Base-by-base conservation (phyloP, 768 basidiomycete genomes). In the Calvatia gigantea region DNA sequence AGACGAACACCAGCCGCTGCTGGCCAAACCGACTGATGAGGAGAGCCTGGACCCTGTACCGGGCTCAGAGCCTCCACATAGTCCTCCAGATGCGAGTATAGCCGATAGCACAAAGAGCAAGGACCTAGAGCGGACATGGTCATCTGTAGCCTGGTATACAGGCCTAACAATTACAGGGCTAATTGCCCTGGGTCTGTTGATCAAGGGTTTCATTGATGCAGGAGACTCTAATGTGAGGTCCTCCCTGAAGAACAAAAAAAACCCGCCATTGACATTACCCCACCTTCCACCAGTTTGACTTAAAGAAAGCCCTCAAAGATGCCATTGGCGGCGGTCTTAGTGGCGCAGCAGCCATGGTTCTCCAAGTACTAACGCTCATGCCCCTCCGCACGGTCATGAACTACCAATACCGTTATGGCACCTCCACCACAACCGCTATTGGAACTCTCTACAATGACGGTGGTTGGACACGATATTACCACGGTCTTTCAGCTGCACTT, bases 341-440 rank as follows among this genome's bases (percentile, higher is more conserved):
- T 61, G 95, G 94, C 44, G 91, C 93, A 14, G 88, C 89, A 59
- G 95, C 95, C 0, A 98, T 98, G 96, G 82, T 98, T 3, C 75
- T 98, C 4, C 96, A 98, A 67, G 96, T 98, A 15, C 68, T 97
- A 48, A 83, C 86, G 1, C 79, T 96, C 56, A 97, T 97, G 88
- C 94, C 93, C 4, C 70, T 96, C n/a, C 83, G 93, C n/a, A 97
- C 95, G 2, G 80, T 94, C 53, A 98, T 98, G 96, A 98, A 98
- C 75, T 97, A 91, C 66, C 93, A 94, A 72, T 94, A 94, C 68
- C 83, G 87, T 51, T 94, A 84, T 65, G 94, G 94, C n/a, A 87
- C 87, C 2, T 80, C 84, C 1, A 84, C 84, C 5, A 83, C 83
- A 0, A 70, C 78, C 35, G 86, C 90, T 11, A 81, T 78, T 54